Conservation (phyloP, 2,329 filamentous ascomycete genomes). For the Colletotrichum orchidophilum region DNA sequence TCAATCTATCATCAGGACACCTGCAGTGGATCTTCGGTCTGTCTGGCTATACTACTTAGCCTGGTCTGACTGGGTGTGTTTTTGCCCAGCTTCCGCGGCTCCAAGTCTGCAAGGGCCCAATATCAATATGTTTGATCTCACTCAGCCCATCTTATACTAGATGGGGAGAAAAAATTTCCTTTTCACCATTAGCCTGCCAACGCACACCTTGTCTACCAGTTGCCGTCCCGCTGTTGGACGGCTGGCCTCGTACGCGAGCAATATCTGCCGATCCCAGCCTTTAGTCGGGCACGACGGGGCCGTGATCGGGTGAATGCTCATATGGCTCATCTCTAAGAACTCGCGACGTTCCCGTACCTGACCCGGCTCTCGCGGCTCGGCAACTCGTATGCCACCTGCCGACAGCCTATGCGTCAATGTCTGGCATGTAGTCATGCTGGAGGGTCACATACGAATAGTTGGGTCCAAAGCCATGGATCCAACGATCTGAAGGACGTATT, state of each 20-base stretch:
- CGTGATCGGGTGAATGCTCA: slow-evolving; percentile 5
- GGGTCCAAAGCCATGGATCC: slow-evolving; percentile 7
- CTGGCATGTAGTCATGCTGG: background rate
- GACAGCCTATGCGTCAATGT: background rate
- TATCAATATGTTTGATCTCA: slow-evolving; percentile 19
- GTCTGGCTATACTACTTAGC: too few species aligned
- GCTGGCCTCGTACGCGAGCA: slow-evolving; percentile 6
- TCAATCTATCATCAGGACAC: slow-evolving; percentile 23
- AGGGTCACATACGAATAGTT: background rate
- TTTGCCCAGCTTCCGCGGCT: slow-evolving; percentile 21
- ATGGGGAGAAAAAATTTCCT: background rate
- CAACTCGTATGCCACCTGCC: slow-evolving; percentile 3
- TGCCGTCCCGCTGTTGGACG: background rate
- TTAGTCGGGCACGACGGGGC: slow-evolving; percentile 8
- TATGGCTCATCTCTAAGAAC: background rate
- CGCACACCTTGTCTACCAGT: slow-evolving; percentile 8
- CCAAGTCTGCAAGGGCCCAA: slow-evolving; percentile 23
- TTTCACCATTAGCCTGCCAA: slow-evolving; percentile 26
- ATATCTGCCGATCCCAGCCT: slow-evolving; percentile 18
- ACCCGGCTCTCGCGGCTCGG: background rate
- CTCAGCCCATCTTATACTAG: slow-evolving; percentile 26
- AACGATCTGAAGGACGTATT: slow-evolving; percentile 1
- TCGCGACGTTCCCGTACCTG: background rate
- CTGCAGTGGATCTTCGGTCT: slow-evolving; percentile 6
- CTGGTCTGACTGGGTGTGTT: background rate